phyloP scores from a whole-genome alignment of 495 filamentous ascomycete genomes.

The Collariella sp. region DNA sequence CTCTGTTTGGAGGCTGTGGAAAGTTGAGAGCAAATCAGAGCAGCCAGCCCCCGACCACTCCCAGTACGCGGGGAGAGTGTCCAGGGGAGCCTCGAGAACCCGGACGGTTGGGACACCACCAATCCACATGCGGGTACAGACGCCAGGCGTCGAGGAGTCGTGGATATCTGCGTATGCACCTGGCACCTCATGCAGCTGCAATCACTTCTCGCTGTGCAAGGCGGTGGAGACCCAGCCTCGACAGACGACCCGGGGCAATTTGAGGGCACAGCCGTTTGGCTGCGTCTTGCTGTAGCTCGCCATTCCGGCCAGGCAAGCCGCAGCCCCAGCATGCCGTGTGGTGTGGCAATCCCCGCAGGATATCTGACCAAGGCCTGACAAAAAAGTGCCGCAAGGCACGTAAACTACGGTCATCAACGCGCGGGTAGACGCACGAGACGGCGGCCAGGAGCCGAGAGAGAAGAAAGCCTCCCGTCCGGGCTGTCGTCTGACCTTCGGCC shows the following conservation, averaged over 20 bases:
- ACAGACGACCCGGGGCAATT: neutral
- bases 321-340: neutral
- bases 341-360: neutral
- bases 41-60: conserved; percentile 4
- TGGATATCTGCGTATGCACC: conserved; percentile 1
- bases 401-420: neutral
- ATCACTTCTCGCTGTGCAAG: conserved; percentile 10
- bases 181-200: conserved; percentile 11
- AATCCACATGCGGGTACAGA: conserved; percentile 5
- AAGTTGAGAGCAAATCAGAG: too few species aligned
- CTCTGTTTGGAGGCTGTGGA: too few species aligned
- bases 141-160: conserved; percentile 1
- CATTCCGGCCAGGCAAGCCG: conserved; percentile 1
- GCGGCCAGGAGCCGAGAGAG: neutral
- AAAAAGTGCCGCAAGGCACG: too few species aligned
- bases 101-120: neutral
- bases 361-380: neutral
- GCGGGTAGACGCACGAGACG: neutral
- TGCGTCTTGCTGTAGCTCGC: neutral
- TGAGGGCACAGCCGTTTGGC: conserved; percentile 10
- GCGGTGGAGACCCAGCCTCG: conserved; percentile 6
- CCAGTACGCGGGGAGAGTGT: neutral
- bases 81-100: conserved; percentile 2
- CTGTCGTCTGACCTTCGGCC: neutral
- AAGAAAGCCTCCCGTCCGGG: neutral